phyloP scores from a whole-genome alignment of 2,329 filamentous ascomycete species.

The Calonectria pseudoturangicola region DNA sequence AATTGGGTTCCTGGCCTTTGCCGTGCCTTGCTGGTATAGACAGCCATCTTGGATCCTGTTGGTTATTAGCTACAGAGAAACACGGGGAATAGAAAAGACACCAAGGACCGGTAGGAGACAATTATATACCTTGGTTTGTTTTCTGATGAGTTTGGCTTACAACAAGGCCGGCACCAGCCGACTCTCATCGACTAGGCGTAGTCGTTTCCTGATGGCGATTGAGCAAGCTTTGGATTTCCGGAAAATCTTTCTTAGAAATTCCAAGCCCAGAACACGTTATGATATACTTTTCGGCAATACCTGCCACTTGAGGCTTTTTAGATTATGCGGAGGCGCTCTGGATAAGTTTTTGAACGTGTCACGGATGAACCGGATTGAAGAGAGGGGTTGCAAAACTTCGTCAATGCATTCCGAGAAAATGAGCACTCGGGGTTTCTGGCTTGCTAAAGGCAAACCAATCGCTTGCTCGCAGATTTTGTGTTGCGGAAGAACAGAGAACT shows the following conservation, averaged over 20 bases:
- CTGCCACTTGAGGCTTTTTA: neutral
- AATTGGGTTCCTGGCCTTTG: constrained; percentile 24
- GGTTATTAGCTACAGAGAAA: neutral
- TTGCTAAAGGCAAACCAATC: neutral
- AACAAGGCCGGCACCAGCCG: neutral
- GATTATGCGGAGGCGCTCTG: neutral
- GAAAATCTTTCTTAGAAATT: neutral
- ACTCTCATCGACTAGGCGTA: neutral
- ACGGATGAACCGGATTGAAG: neutral
- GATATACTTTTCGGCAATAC: no score
- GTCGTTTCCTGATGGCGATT: neutral
- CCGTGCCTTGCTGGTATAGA: constrained; percentile 33
- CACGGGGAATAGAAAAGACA: neutral
- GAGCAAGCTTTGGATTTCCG: neutral
- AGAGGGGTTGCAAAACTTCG: neutral
- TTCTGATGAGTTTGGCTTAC: neutral
- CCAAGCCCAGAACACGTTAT: neutral
- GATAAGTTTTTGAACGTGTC: neutral
- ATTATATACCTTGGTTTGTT: neutral
- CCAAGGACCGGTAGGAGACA: no score
- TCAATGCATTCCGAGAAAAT: neutral
- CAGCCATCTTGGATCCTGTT: constrained; percentile 37
- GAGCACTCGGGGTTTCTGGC: no score
- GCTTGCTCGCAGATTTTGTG: no score
- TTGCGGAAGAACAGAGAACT: neutral